Evolutionary conservation across 2,329 filamentous ascomycete genomes (phyloP).

Genomic region (Alternaria dauci): DNA sequence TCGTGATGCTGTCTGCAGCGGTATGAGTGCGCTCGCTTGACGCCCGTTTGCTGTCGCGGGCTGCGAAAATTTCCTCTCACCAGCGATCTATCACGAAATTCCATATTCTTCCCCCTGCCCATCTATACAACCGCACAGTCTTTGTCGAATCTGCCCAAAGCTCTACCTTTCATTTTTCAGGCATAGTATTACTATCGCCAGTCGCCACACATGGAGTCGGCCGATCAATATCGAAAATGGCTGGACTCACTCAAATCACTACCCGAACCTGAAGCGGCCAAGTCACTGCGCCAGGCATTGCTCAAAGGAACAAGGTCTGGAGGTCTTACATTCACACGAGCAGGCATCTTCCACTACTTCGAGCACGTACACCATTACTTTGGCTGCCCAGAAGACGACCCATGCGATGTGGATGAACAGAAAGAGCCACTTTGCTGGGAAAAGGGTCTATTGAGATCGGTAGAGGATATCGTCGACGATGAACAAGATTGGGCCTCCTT

Average conservation of each 20-base stretch:
- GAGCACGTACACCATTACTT: neutral
- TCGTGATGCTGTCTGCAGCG: neutral
- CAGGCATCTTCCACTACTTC: neutral
- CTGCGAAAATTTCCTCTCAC: neutral
- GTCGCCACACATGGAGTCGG: neutral
- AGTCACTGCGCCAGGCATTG: neutral
- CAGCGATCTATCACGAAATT: neutral
- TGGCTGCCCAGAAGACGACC: neutral
- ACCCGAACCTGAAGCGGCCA: neutral
- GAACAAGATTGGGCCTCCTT: too few relatives aligned
- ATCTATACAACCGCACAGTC: neutral
- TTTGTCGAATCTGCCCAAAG: neutral
- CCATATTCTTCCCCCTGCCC: neutral
- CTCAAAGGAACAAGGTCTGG: neutral
- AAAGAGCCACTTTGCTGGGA: too few relatives aligned
- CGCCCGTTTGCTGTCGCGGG: neutral
- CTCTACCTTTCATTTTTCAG: neutral
- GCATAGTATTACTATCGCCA: neutral
- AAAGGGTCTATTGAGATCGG: too few relatives aligned
- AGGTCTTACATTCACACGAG: neutral
- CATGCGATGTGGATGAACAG: constrained; percentile 38
- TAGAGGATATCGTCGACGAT: too few relatives aligned
- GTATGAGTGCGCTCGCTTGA: neutral
- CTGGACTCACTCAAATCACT: neutral
- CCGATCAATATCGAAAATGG: neutral